Conservation (phyloP, 2,329 filamentous ascomycete species). For the Diplodia mutila region DNA sequence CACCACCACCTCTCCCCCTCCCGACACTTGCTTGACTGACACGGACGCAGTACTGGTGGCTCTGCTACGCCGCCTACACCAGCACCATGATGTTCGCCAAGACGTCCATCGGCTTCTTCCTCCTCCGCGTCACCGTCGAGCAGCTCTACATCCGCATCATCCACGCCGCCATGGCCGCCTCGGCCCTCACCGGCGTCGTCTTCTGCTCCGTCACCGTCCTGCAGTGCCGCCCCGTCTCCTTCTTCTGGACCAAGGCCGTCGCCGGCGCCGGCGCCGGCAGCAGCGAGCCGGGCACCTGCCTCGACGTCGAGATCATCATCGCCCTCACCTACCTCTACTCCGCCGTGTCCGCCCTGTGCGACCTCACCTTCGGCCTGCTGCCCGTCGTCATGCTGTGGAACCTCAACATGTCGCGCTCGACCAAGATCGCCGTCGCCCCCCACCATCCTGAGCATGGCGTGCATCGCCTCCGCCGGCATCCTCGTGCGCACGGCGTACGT, state of each 20-base stretch:
- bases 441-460: conserved; percentile 56
- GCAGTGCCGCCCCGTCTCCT: conserved; percentile 55
- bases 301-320: conserved; percentile 47
- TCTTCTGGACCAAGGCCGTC: conserved; percentile 54
- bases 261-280: conserved; percentile 37
- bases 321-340: conserved; percentile 53
- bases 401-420: conserved; percentile 53
- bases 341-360: conserved; percentile 50
- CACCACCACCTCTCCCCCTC: no score
- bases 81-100: conserved; percentile 19
- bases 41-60: conserved; percentile 16
- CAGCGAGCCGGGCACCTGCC: conserved; percentile 46
- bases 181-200: conserved; percentile 42
- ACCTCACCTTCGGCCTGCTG: conserved; percentile 55
- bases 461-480: conserved; percentile 46
- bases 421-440: conserved; percentile 52
- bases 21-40: not conserved
- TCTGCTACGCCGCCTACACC: conserved; percentile 23
- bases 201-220: conserved; percentile 55
- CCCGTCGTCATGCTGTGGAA: conserved; percentile 58
- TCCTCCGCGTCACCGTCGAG: conserved; percentile 2
- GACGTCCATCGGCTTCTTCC: conserved; percentile 9
- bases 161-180: conserved; percentile 40
- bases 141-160: conserved; percentile 38
- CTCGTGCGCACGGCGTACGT: conserved; percentile 41